Evolutionary conservation across 1,284 basidiomycete genomes (phyloP).

Genomic region (Austropuccinia psidii): DNA sequence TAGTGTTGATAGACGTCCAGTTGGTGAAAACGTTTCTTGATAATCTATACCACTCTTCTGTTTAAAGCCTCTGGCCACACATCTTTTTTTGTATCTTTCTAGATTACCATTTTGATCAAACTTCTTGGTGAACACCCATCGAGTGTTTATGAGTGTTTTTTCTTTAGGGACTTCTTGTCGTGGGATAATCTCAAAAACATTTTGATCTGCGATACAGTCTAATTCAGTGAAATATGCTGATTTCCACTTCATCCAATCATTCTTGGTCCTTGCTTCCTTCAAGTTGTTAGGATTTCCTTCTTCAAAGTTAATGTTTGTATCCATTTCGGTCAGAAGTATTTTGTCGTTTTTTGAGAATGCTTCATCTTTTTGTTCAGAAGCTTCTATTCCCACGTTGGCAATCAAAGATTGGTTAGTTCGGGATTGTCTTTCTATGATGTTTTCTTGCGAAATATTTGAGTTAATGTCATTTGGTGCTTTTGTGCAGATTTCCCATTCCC

Average conservation of each 20-base stretch:
- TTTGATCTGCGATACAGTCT: background rate
- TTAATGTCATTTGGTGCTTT: too few species aligned
- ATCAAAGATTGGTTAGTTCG: too few species aligned
- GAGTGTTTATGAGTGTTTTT: background rate
- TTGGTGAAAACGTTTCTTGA: background rate
- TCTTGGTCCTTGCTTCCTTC: background rate
- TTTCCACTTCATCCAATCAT: background rate
- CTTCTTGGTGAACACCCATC: background rate
- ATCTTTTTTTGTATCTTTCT: background rate
- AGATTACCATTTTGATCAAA: background rate
- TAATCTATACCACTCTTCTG: too few species aligned
- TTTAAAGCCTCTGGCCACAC: background rate
- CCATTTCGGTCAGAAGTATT: too few species aligned
- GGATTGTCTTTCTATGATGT: too few species aligned
- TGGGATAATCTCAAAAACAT: background rate
- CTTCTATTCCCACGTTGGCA: too few species aligned
- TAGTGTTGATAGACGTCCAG: background rate
- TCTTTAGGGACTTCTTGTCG: background rate
- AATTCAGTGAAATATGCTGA: too few species aligned
- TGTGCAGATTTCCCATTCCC: too few species aligned
- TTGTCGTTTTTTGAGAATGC: too few species aligned
- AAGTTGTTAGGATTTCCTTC: background rate
- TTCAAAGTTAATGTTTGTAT: too few species aligned
- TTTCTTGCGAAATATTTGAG: too few species aligned
- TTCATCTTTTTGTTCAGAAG: too few species aligned